Evolutionary conservation across 768 basidiomycete genomes (phyloP), one percentile per base, ranked within the genome.

Genomic region (Xerocomus brunneocitrinus): DNA sequence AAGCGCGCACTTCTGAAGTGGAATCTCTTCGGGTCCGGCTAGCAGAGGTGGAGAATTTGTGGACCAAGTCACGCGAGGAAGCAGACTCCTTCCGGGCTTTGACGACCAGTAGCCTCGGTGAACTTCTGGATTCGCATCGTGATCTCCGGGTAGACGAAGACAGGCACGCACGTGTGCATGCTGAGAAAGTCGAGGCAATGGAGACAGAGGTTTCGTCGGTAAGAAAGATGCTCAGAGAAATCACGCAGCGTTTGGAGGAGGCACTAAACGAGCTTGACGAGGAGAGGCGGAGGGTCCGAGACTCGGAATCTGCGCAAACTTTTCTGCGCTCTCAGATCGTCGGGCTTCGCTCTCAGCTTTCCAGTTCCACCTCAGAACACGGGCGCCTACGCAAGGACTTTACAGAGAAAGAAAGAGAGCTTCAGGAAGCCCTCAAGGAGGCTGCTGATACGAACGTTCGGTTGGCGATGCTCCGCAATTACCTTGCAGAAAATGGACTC

Each of bases 41-140:
- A 40, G 74, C 80, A 25, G 91, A 95, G 50, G 84, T 87, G 40
- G 95, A 97, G 72, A 92, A 89, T 64, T 83, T 88, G 8, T 97
- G 93, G 86, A 82, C 89, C 25, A 89, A 92, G 68, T 91, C 92
- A 40, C 83, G 93, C 13, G 89, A 95, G 71, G 93, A 98, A 74
- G 91, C 93, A 3, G 95, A 97, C 67, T 83, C 88, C 2, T 84
- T 94, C 69, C 78, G 93, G 50, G 87, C 89, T 22, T 74, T 93
- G 48, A 94, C 94, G 3, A 95, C 91, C 2, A 84, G 86, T 44
- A 81, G 86, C 62, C 79, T 97, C 3, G 93, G 92, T 24, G 83
- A 95, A 65, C 76, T 97, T 19, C 75, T 97, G 43, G 91, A 95
- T 65, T 85, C 88, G 3, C 94, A 95, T 74, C 82, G 86, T 34